These are phyloP conservation scores for Magnolia officinalis DNA, from an alignment of 164 flowering plant genomes.

Conservation along the genomic window DNA sequence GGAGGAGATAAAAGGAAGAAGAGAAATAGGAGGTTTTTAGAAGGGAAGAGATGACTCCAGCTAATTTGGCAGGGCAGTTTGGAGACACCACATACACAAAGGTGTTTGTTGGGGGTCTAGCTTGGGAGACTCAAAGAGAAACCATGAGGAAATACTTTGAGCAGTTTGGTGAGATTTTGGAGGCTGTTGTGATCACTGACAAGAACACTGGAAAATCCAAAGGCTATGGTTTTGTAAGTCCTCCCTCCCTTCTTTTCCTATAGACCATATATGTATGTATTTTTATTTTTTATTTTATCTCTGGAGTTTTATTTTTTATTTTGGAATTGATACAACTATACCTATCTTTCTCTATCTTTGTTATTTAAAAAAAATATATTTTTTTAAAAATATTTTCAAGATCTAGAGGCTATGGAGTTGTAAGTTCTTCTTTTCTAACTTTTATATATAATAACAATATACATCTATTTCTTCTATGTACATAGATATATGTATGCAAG, in stretches of 20 bases:
- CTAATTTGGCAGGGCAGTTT: conserved; percentile 48
- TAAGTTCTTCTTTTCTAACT: too few relatives aligned
- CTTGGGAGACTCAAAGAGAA: conserved; percentile 93
- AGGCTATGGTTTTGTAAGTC: conserved; percentile 92
- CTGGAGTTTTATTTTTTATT: background rate
- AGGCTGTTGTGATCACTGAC: conserved; percentile 92
- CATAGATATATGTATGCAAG: too few relatives aligned
- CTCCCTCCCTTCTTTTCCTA: background rate
- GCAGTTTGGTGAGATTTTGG: conserved; percentile 91
- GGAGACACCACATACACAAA: conserved; percentile 95
- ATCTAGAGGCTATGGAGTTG: too few relatives aligned
- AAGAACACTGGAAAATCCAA: conserved; percentile 92
- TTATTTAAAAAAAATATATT: background rate
- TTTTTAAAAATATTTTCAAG: background rate
- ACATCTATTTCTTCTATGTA: too few relatives aligned
- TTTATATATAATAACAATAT: too few relatives aligned
- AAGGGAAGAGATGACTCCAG: conserved; percentile 41
- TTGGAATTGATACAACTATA: too few relatives aligned
- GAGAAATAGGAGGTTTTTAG: conserved; percentile 1
- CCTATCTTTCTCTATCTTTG: too few relatives aligned
- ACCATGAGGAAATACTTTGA: conserved; percentile 88
- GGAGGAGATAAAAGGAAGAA: conserved; percentile 1
- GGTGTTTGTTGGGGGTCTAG: conserved; percentile 94
- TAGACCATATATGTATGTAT: background rate
- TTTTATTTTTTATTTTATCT: background rate